Conservation (phyloP, 805 yeast genomes). For the Torulaspora maleeae region DNA sequence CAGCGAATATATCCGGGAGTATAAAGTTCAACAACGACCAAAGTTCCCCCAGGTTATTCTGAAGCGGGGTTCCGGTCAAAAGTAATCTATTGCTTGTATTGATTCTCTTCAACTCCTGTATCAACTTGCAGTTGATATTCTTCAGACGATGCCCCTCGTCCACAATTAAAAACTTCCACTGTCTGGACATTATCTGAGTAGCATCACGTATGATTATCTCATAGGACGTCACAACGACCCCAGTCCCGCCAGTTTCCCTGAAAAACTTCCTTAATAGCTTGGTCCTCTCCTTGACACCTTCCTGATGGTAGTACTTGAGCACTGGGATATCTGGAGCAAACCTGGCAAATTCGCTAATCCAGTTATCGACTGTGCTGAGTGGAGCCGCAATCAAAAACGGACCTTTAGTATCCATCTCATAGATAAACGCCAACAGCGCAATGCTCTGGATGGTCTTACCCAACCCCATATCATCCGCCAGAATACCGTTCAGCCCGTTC, state of each 20-base stretch:
- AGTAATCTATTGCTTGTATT: conserved; percentile 66
- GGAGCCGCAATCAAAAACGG: conserved; percentile 81
- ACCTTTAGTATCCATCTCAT: conserved; percentile 73
- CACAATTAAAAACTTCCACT: conserved; percentile 82
- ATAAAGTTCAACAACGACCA: conserved; percentile 92
- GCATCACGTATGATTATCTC: conserved; percentile 74
- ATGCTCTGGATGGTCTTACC: conserved; percentile 93
- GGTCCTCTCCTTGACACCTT: conserved; percentile 40
- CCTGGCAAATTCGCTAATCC: conserved; percentile 66
- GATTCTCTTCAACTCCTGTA: conserved; percentile 64
- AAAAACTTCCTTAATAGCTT: conserved; percentile 41
- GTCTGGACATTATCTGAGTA: conserved; percentile 44
- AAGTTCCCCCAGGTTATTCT: conserved; percentile 81
- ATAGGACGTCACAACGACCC: conserved; percentile 74
- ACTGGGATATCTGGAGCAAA: conserved; percentile 71
- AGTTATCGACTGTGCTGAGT: conserved; percentile 76
- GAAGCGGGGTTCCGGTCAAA: conserved; percentile 94
- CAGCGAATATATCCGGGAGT: conserved; percentile 88
- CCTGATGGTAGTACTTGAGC: conserved; percentile 59
- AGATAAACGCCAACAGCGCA: conserved; percentile 65
- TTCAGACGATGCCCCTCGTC: conserved; percentile 96
- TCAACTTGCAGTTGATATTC: conserved; percentile 72
- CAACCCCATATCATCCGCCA: conserved; percentile 97
- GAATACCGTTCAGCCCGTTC: conserved; percentile 89
- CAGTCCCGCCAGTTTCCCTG: conserved; percentile 32